phyloP scores from a whole-genome alignment of 169 alveolate genomes.

The Cryptosporidium bovis region DNA sequence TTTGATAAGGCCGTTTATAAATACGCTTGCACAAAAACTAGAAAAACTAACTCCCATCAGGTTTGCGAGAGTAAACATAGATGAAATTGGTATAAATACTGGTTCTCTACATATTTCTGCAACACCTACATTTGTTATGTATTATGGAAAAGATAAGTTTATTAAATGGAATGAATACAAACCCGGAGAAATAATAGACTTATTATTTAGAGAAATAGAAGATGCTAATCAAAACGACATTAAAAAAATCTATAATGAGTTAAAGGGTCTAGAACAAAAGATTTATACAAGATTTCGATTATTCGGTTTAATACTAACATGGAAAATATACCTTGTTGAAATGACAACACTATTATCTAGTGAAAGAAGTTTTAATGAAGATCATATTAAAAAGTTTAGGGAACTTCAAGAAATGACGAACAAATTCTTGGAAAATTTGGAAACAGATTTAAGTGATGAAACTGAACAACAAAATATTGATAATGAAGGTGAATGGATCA shows the following conservation, averaged over 20 bases:
- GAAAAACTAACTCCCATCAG: not conserved
- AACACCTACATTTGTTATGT: slow-evolving; percentile 68
- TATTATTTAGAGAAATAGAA: not conserved
- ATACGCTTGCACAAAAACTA: slow-evolving; percentile 14
- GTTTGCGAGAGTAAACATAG: slow-evolving; percentile 52
- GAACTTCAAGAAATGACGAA: not conserved
- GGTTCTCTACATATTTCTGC: slow-evolving; percentile 16
- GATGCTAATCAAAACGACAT: not conserved
- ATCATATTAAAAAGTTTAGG: not conserved
- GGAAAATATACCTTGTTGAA: slow-evolving; percentile 25
- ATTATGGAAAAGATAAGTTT: slow-evolving; percentile 14
- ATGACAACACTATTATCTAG: not conserved
- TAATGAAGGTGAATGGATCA: not conserved
- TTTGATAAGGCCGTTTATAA: slow-evolving; percentile 52
- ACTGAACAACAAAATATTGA: not conserved
- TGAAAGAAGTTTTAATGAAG: not conserved
- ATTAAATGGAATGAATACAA: slow-evolving; percentile 48
- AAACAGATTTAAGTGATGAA: not conserved
- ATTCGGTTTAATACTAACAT: slow-evolving; percentile 1
- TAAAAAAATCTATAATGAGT: not conserved
- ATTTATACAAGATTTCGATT: slow-evolving; percentile 42
- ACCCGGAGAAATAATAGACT: slow-evolving; percentile 37
- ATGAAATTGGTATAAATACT: slow-evolving; percentile 20
- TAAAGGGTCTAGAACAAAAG: not conserved
- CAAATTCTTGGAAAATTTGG: not conserved